Base-by-base conservation (phyloP, 129 eudicot genomes). In the Scalesia atractyloides region DNA sequence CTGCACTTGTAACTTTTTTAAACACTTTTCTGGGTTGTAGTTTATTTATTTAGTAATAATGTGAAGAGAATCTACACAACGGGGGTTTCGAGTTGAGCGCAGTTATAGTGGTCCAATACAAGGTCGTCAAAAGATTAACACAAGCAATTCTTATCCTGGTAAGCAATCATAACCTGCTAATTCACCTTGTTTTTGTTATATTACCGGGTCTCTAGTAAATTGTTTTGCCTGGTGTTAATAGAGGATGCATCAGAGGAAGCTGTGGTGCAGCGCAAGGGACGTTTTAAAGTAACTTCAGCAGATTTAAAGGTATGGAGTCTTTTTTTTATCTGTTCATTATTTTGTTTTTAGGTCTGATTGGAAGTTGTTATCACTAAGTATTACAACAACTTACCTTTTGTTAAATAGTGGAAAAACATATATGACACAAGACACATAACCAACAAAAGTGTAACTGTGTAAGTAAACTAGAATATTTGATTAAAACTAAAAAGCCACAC, bases 211-310 rank as follows among this genome's bases (percentile, higher is more conserved):
- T 65, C 64, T 15, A 11, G 41, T 48, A 47, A 50, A 52, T 34
- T 53, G 53, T 70, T 37, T 71, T 49, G 8, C n/a, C 20, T 64
- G 57, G 59, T 73, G 68, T 71, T 85, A 92, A 2, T 82, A 78
- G 98, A 93, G 52, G 97, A 93, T 80, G 74, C 82, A 44, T 77
- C 95, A 2, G 98, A 92, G 74, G 87, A 87, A 47, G 87, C 97
- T 62, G 76, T 77, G 70, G 80, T 93, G 64, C 90, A 89, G 73
- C 91, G 90, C 33, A 89, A 76, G 84, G 98, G 98, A 11, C 98
- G 98, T 62, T 93, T 93, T 73, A 84, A 93, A 81, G 93, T 93
- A 81, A 87, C 89, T 59, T 87, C 96, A 66, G 96, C 88, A 66
- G 98, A 92, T 41, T 65, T 56, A n/a, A 80, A 80, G 80, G 83